Percentiles rank a stretch among this genome's conserved stretches.
phyloP scores from a whole-genome alignment of 2,329 filamentous ascomycete genomes.

The Aspergillus sojae region DNA sequence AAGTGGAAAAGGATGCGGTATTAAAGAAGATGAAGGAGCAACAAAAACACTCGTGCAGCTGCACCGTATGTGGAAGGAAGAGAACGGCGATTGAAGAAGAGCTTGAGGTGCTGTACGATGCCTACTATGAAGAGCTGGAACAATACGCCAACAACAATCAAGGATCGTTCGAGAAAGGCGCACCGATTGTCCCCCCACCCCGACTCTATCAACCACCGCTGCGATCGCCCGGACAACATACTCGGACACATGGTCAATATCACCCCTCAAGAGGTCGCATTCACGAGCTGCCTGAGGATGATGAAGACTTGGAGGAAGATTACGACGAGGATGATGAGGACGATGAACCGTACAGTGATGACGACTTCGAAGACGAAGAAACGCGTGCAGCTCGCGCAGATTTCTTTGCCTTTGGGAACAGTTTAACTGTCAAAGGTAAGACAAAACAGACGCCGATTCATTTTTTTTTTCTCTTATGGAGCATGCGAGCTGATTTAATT shows the following conservation, averaged over 20 bases:
- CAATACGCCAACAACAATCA: slow-evolving; percentile 90
- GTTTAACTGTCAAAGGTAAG: slow-evolving; percentile 86
- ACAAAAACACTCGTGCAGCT: slow-evolving; percentile 98
- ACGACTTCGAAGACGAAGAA: slow-evolving; percentile 65
- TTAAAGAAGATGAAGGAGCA: slow-evolving; percentile 99
- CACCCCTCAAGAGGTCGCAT: slow-evolving; percentile 77
- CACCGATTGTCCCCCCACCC: slow-evolving; percentile 69
- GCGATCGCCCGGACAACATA: slow-evolving; percentile 59
- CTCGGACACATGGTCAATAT: slow-evolving; percentile 58
- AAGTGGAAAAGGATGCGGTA: slow-evolving; percentile 98
- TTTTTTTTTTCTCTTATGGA: slow-evolving; percentile 14
- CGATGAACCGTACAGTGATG: slow-evolving; percentile 67
- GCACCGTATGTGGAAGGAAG: slow-evolving; percentile 94
- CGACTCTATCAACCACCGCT: slow-evolving; percentile 62
- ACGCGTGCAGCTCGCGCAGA: slow-evolving; percentile 68
- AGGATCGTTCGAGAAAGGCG: slow-evolving; percentile 60
- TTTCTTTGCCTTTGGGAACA: slow-evolving; percentile 97
- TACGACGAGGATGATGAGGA: slow-evolving; percentile 71
- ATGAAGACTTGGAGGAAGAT: slow-evolving; percentile 56
- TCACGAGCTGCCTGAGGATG: slow-evolving; percentile 59
- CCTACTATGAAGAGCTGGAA: slow-evolving; percentile 97
- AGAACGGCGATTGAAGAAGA: slow-evolving; percentile 97
- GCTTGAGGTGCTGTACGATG: slow-evolving; percentile 94
- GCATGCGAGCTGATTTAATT: slow-evolving; percentile 39
- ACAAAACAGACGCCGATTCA: slow-evolving; percentile 5